Base-by-base conservation (phyloP, 2,329 filamentous ascomycete genomes). In the Rasamsonia emersonii region DNA sequence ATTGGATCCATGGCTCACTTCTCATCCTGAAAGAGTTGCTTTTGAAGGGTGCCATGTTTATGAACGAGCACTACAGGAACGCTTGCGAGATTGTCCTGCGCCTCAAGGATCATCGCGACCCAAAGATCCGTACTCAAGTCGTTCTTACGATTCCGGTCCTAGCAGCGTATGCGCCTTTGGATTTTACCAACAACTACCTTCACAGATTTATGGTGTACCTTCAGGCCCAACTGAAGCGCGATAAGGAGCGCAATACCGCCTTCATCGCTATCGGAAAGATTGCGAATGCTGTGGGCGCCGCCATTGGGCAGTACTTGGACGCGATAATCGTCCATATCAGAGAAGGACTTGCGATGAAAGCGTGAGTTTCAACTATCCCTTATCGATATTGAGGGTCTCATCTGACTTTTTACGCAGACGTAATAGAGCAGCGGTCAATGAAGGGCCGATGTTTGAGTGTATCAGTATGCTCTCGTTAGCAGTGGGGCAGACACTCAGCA, bases 131-230 rank as follows among this genome's bases (percentile, higher is more conserved):
- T 33, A 82, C 83, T 48, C 93, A 93, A 5, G 82, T 96, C 18
- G 85, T 96, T 21, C 73, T 84, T 33, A 78, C 95, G 35, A 93
- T 98, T 32, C 91, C 91, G 0, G 84, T 93, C 37, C 72, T 98
- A 15, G 91, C 93, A 24, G 86, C 82, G 48, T 98, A 98, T 51
- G 83, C 86, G 1, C 91, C 93, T 0, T 75, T 82, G 24, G 86
- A 95, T 39, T 98, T 98, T 55, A 83, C 84, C 35, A 75, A 80
- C 41, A 77, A 76, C 18, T 93, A 94, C 58, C 71, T 98, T 3
- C 88, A 95, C 58, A 84, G 86, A 50, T 96, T 93, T 61, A 98
- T 98, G 91, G 75, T 94, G 10, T 93, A 95, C 53, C 72, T 98
- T 4, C 89, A 93, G 38, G 79, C 83, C 18, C 86, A 96, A 66